Evolutionary conservation across 1,139 yeast species (phyloP), one percentile per base, ranked within the genome.

Genomic region (Hanseniaspora sp.): DNA sequence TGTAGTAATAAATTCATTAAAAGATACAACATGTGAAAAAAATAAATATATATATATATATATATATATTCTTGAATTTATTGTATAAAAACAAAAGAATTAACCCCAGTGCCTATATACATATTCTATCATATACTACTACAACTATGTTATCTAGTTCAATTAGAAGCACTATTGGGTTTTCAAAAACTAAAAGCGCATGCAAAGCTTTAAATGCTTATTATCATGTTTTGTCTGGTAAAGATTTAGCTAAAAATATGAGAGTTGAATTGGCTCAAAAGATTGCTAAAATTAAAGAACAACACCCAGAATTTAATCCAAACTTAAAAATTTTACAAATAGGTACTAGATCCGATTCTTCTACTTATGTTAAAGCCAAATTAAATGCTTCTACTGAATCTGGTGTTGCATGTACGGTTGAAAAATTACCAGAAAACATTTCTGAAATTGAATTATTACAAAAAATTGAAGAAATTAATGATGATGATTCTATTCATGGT

Each of bases 351-450:
- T 86, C 88, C 7, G 94, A 84, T 63, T 83, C 92, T 0, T 76
- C 86, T 0, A 82, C 87, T 0, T 84, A 84, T 66, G 92, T 84
- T 43, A 75, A 81, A 57, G 80, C 85, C 73, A 84, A 84, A 65
- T 69, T 82, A 56, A 83, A 82, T 66, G 86, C 90, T 6, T 86
- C 88, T 28, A 70, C 75, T 43, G 81, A 82, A 44, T 80, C 86
- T 51, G 83, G 83, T 58, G 80, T 84, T 55, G 69, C 71, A 31
- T 82, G 86, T 55, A 70, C 72, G 30, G 73, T 82, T 56, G 69
- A 81, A 59, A 80, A 80, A 59, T 71, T 82, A 49, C 80, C 79
- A 2, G 80, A 74, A 53, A 71, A 73, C 47, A 77, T 82, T 47
- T 58, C 79, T 1, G 82, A 84, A 64, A 74, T 73, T 34, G 81